Base-by-base conservation (phyloP, 106 monocot species). In the Phalaenopsis aphrodite region DNA sequence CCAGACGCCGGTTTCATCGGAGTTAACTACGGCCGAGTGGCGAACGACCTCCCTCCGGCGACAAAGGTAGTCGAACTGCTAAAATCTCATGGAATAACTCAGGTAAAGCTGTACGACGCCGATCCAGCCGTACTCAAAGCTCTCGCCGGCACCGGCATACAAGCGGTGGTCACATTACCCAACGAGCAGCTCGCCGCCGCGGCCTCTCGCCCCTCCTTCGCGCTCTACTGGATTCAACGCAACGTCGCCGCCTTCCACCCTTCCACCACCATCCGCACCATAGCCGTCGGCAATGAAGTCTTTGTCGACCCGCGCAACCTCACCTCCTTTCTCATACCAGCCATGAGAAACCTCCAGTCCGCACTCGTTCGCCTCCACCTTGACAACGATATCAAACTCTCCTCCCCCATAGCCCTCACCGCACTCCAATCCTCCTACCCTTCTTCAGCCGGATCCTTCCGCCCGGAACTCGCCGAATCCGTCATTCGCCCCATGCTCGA, bases 401-500 rank as follows among this genome's bases (percentile, higher is more conserved):
- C 89, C 30, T 90, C 93, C 5, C 93, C 96, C 11, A 82, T 96
- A 49, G 94, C 96, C 19, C 88, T 96, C 69, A 86, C 88, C 16
- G 96, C 96, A 16, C 86, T 96, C 58, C 85, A 85, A 41, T 38
- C 77, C 38, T 96, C 96, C 48, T 96, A 90, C 85, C 96, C 96
- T 15, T 84, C 93, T 8, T 94, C 94, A 23, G 77, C 91, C 23
- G 96, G 93, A 17, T 64, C 84, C 2, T 96, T 96, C 83, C 86
- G 87, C 21, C 30, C 85, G 9, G 93, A 96, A 4, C 82, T 96
- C 19, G 84, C 83, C 14, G 78, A 80, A 21, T 21, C 88, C 5
- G 93, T 96, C 39, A 90, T 96, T 77, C 76, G 49, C 47, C 93
- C 93, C 39, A 93, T 96, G 90, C 84, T 96, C n/a, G 90, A 96